Conservation (phyloP, 1,284 basidiomycete species). For the Trametes pubescens region DNA sequence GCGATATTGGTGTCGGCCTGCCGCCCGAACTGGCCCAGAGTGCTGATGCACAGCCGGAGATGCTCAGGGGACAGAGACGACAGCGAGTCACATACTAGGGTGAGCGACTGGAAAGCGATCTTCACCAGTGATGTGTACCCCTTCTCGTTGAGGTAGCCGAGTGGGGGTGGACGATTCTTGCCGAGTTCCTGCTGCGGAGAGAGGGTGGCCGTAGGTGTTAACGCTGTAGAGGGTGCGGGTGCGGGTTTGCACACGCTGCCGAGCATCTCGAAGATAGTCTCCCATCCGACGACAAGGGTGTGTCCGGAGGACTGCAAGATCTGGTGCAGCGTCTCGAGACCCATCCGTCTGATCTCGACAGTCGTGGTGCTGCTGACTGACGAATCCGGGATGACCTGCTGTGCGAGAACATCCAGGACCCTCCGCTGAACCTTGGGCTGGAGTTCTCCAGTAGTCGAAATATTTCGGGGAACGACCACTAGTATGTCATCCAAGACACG, state of each 20-base stretch:
- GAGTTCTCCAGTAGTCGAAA: constrained; percentile 66
- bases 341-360: constrained; percentile 86
- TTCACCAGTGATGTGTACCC: constrained; percentile 76
- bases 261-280: constrained; percentile 91
- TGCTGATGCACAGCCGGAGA: constrained; percentile 87
- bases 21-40: constrained; percentile 89
- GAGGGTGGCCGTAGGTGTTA: constrained; percentile 49
- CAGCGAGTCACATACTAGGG: constrained; percentile 93
- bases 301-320: constrained; percentile 93
- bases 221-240: constrained; percentile 45
- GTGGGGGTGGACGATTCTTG: constrained; percentile 54
- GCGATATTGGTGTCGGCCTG: constrained; percentile 97
- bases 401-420: constrained; percentile 83
- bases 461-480: constrained; percentile 72
- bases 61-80: constrained; percentile 83
- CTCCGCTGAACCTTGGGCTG: constrained; percentile 81
- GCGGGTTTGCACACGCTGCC: constrained; percentile 75
- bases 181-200: constrained; percentile 27
- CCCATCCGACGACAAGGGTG: constrained; percentile 91
- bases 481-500: constrained; percentile 87
- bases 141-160: constrained; percentile 70
- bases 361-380: constrained; percentile 54
- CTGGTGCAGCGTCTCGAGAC: constrained; percentile 87
- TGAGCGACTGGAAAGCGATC: constrained; percentile 93
- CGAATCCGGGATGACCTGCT: constrained; percentile 75